A percentile compares a stretch with the other conserved stretches of the same genome.
These are phyloP conservation scores for Eucalyptus cladocalyx DNA, from an alignment of 345 rosid genomes.

Conservation along the genomic window DNA sequence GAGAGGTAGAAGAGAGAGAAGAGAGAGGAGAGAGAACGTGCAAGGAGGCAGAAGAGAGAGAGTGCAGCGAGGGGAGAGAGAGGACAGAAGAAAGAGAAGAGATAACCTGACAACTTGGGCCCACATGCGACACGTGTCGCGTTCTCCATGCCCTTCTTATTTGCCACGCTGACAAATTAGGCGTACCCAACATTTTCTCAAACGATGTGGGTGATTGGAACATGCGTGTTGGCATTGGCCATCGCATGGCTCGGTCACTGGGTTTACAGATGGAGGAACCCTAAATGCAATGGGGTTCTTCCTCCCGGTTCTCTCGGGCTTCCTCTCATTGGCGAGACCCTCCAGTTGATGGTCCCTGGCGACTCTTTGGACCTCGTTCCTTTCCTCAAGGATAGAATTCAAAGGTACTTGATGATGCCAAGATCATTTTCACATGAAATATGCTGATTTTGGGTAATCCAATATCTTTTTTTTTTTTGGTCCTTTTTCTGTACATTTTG, in stretches of 20 bases:
- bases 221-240: not conserved
- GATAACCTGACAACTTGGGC: too few relatives aligned
- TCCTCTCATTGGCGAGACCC: slow-evolving; percentile 18
- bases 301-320: slow-evolving; percentile 21
- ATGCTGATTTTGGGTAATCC: not conserved
- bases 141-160: too few relatives aligned
- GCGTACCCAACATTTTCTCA: too few relatives aligned
- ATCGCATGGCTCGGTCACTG: not conserved
- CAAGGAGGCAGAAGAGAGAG: too few relatives aligned
- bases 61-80: too few relatives aligned
- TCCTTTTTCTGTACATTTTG: not conserved
- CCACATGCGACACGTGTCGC: too few relatives aligned
- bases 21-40: too few relatives aligned
- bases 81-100: too few relatives aligned
- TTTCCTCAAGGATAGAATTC: slow-evolving; percentile 7
- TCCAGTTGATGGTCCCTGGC: slow-evolving; percentile 6
- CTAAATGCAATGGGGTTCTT: not conserved
- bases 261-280: slow-evolving; percentile 10
- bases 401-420: not conserved
- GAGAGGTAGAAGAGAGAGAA: too few relatives aligned
- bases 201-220: not conserved
- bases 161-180: too few relatives aligned
- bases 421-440: not conserved
- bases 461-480: not conserved
- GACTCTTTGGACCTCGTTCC: slow-evolving; percentile 11